Conservation (phyloP, 345 rosid genomes). For the Citrus hindsii region DNA sequence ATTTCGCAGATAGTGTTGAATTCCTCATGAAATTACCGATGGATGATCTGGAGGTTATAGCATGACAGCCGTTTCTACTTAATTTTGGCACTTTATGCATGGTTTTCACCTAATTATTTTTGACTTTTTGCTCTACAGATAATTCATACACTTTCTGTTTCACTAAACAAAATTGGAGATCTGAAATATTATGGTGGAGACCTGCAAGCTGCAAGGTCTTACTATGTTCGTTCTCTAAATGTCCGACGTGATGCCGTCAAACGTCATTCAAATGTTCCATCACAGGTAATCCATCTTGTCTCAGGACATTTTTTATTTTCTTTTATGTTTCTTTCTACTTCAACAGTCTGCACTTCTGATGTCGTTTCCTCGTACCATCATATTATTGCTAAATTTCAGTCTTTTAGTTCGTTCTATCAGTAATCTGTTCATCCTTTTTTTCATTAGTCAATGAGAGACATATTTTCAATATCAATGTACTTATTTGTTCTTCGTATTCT, state of each 20-base stretch:
- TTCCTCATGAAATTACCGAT: constrained; percentile 67
- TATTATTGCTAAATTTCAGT: background rate
- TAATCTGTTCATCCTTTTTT: background rate
- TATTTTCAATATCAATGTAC: background rate
- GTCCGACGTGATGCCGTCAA: constrained; percentile 78
- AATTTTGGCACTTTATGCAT: background rate
- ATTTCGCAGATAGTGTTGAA: constrained; percentile 87
- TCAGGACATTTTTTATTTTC: background rate
- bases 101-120: constrained; percentile 4
- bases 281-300: constrained; percentile 53
- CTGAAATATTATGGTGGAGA: constrained; percentile 87
- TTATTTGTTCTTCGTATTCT: background rate
- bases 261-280: constrained; percentile 49
- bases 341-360: background rate
- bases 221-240: constrained; percentile 65
- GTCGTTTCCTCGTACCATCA: background rate
- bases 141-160: constrained; percentile 88
- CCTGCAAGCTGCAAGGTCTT: constrained; percentile 76
- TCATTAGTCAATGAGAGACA: background rate
- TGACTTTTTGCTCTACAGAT: constrained; percentile 41
- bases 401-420: background rate
- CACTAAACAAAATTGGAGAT: constrained; percentile 95
- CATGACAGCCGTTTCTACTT: background rate
- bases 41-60: constrained; percentile 79
- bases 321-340: background rate